Conservation (phyloP, 768 basidiomycete species). For the Pleurotus platypus region DNA sequence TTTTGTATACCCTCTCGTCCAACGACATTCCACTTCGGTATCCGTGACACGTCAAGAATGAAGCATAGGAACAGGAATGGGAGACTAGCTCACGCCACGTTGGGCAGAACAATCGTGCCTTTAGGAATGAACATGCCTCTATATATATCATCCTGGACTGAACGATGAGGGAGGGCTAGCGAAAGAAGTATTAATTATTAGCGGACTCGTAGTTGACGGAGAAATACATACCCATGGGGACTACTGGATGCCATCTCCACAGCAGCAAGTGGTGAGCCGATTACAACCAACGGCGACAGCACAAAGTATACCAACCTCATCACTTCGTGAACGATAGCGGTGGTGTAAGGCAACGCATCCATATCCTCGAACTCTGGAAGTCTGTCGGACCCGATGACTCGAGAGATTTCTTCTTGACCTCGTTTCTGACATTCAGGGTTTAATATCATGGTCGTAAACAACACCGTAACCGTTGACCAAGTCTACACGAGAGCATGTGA, state of each 20-base stretch:
- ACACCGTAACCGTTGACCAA: too few relatives aligned
- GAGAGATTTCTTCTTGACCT: constrained; percentile 24
- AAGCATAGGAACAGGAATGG: too few relatives aligned
- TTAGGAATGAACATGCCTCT: constrained; percentile 27
- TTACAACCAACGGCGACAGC: not conserved
- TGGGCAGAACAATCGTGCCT: constrained; percentile 27
- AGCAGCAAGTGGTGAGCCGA: too few relatives aligned
- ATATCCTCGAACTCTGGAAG: constrained; percentile 18
- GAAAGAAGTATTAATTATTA: not conserved
- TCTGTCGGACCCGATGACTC: constrained; percentile 20
- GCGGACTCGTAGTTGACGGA: not conserved
- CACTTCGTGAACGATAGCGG: constrained; percentile 43
- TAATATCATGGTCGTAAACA: too few relatives aligned
- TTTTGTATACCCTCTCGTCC: constrained; percentile 26
- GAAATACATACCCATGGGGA: not conserved
- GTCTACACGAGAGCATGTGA: too few relatives aligned
- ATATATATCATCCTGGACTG: constrained; percentile 2
- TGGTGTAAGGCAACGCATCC: constrained; percentile 20
- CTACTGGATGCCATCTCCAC: not conserved
- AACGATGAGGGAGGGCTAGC: not conserved
- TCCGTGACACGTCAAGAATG: not conserved
- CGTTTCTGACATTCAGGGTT: constrained; percentile 21
- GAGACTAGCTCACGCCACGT: constrained; percentile 32
- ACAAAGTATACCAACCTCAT: constrained; percentile 31
- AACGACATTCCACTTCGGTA: constrained; percentile 21